Percentiles rank a stretch among this genome's conserved stretches.
phyloP scores from a whole-genome alignment of 1,139 yeast genomes.

The Pichia sp. region DNA sequence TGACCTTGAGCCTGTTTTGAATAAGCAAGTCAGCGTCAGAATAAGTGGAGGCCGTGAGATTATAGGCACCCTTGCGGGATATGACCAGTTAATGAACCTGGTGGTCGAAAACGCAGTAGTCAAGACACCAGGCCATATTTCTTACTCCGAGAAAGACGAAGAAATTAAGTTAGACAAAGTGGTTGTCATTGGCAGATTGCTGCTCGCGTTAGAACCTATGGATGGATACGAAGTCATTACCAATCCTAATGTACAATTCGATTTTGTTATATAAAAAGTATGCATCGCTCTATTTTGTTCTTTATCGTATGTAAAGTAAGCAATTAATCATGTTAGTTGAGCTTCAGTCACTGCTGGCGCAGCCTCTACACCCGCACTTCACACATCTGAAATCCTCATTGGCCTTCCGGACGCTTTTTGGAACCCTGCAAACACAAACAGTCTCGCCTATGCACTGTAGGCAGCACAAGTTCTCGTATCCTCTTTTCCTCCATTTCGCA shows the following conservation, averaged over 20 bases:
- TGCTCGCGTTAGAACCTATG: constrained; percentile 77
- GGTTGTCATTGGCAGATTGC: constrained; percentile 81
- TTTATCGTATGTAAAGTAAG: background rate
- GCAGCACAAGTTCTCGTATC: constrained; percentile 86
- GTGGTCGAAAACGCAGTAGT: constrained; percentile 85
- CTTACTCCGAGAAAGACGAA: constrained; percentile 56
- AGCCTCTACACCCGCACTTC: constrained; percentile 87
- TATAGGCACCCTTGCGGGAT: constrained; percentile 77
- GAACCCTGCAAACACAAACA: constrained; percentile 84
- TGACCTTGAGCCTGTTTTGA: constrained; percentile 74
- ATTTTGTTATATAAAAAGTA: constrained; percentile 13
- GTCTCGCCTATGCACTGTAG: constrained; percentile 71
- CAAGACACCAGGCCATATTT: constrained; percentile 28
- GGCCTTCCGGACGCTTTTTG: constrained; percentile 79
- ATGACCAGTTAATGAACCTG: constrained; percentile 87
- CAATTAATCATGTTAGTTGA: background rate
- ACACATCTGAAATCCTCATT: constrained; percentile 54
- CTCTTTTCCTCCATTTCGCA: constrained; percentile 89
- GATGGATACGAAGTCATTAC: constrained; percentile 79
- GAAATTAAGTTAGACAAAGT: constrained; percentile 34
- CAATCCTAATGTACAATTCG: constrained; percentile 11
- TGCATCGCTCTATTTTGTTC: background rate
- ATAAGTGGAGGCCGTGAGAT: constrained; percentile 85
- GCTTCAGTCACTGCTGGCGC: constrained; percentile 54
- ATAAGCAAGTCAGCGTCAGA: constrained; percentile 68